Percentiles rank a stretch among this genome's conserved stretches.
phyloP scores from a whole-genome alignment of 208 protist genomes.

The Crithidia brevicula region DNA sequence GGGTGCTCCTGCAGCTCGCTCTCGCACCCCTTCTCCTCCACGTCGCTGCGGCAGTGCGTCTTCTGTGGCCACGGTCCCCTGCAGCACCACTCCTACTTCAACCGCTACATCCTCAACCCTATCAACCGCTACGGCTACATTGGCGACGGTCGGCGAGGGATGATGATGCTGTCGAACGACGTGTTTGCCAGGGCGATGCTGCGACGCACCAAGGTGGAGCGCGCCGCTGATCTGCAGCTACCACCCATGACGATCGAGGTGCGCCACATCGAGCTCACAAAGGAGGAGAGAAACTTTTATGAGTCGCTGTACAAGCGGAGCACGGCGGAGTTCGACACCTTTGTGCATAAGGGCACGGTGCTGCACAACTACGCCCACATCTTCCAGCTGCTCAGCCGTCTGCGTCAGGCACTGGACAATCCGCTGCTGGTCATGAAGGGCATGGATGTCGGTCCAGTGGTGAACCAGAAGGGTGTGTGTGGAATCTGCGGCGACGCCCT shows the following conservation, averaged over 20 bases:
- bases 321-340: conserved; percentile 90
- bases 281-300: conserved; percentile 92
- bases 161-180: conserved; percentile 89
- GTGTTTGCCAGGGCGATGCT: conserved; percentile 91
- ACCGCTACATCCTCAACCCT: conserved; percentile 94
- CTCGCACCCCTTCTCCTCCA: conserved; percentile 87
- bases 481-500: conserved; percentile 83
- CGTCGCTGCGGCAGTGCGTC: conserved; percentile 74
- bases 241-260: conserved; percentile 69
- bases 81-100: conserved; percentile 94
- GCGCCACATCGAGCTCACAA: conserved; percentile 60
- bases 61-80: conserved; percentile 94
- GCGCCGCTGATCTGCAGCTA: conserved; percentile 82
- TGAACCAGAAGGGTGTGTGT: conserved; percentile 77
- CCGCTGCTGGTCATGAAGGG: conserved; percentile 82
- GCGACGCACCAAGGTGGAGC: conserved; percentile 90
- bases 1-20: conserved; percentile 91
- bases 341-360: conserved; percentile 89
- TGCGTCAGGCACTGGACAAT: conserved; percentile 93
- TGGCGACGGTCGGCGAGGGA: conserved; percentile 84
- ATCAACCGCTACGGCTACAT: conserved; percentile 95
- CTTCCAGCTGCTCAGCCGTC: conserved; percentile 92
- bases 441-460: conserved; percentile 68
- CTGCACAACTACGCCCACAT: conserved; percentile 96
- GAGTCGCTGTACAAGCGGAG: conserved; percentile 93